Percentiles rank a stretch among this genome's conserved stretches.
Evolutionary conservation across 352 stramenopile genomes (phyloP).

Genomic region (Globisporangium apiculatum): DNA sequence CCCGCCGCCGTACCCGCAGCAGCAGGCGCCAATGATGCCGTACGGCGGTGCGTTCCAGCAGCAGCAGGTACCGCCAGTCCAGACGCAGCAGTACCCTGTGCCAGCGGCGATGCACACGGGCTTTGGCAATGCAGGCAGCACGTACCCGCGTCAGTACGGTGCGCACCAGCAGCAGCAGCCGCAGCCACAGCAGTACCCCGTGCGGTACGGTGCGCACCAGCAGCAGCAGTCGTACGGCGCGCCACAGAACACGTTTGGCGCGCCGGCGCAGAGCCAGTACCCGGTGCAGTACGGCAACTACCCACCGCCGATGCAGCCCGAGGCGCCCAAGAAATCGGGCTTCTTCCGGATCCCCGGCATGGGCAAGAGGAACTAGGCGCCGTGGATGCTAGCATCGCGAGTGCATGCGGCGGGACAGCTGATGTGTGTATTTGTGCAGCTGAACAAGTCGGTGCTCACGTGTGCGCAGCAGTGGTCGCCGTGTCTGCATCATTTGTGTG

Average conservation of each 20-base stretch:
- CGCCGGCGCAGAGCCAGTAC: constrained; percentile 42
- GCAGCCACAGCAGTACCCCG: constrained; percentile 11
- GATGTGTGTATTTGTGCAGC: not conserved
- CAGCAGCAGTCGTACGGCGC: constrained; percentile 22
- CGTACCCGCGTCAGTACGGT: constrained; percentile 36
- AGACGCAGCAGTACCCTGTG: constrained; percentile 9
- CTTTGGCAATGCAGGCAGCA: constrained; percentile 20
- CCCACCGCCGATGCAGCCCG: constrained; percentile 43
- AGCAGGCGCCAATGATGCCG: constrained; percentile 17
- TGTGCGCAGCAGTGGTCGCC: too few relatives aligned
- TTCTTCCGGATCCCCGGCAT: constrained; percentile 62
- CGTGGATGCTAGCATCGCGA: not conserved
- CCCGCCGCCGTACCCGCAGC: constrained; percentile 46
- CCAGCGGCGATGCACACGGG: constrained; percentile 15
- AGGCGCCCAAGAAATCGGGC: constrained; percentile 56
- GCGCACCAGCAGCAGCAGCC: constrained; percentile 29
- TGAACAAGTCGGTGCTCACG: too few relatives aligned
- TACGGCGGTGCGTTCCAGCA: constrained; percentile 18
- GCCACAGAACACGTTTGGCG: constrained; percentile 17
- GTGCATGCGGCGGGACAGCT: not conserved
- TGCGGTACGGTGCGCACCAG: constrained; percentile 12
- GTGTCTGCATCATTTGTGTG: too few relatives aligned
- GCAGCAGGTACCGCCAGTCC: not conserved
- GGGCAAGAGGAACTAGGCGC: constrained; percentile 67
- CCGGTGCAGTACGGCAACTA: constrained; percentile 41